Evolutionary conservation across 352 stramenopile genomes (phyloP), one percentile per base, ranked within the genome.

Genomic region (Pythium coloratum): DNA sequence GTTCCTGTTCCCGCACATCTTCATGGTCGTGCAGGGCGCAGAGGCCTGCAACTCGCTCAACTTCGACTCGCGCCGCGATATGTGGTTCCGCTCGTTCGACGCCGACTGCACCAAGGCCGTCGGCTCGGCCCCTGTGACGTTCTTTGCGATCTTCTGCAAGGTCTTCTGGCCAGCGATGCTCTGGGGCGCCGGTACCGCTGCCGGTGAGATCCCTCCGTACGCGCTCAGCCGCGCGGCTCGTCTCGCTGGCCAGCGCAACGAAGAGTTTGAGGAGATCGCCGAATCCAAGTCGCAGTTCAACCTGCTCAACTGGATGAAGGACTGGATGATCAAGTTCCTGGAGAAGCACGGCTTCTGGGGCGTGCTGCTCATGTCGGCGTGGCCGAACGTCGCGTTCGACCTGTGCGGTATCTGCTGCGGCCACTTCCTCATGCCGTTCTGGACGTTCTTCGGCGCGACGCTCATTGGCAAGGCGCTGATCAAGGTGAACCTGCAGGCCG

Each of bases 1-100:
- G 13, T 98, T 98, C 71, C 77, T 98, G 12, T 97, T 98, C 77
- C 94, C 94, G 42, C 94, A 98, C 76, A 98, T 98, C 57, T 97
- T 98, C 76, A 76, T 96, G 59, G 92, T 98, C 40, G 89, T 97
- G 30, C 88, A 94, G 33, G 90, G 87, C 24, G 91, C 88, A 2
- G 70, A 97, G 59, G 90, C 94, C 62, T 98, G 92, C 72, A 78
- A 80, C 28, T 96, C 89, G 44, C 71, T 96, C 55, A 76, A 91
- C 59, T 98, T 98, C 70, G 89, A 97, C 64, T 94, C 86, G 63
- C 78, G 77, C 46, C 74, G 83, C 51, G 80, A 97, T 74, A 97
- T 97, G 85, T 98, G 90, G 90, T 97, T 97, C 73, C 79, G 88
- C 50, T 81, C 88, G 33, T 94, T 94, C 26, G 82, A 92, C 56